phyloP scores from a whole-genome alignment of 164 flowering plant species.

The Tetrastigma voinierianum region DNA sequence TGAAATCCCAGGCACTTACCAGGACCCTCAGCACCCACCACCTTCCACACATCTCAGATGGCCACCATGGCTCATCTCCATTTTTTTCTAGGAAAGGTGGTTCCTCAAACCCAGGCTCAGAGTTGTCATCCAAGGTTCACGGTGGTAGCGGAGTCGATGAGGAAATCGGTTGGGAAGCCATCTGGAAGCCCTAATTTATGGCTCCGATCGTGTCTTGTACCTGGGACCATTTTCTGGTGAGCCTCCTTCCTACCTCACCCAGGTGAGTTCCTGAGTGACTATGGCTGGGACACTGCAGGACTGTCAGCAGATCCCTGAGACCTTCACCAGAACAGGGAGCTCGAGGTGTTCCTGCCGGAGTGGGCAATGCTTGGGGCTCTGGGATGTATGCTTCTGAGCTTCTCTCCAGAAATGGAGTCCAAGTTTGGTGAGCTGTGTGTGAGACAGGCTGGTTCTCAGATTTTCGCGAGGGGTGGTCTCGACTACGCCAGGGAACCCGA shows the following conservation, averaged over 20 bases:
- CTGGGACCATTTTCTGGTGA: slow-evolving; percentile 27
- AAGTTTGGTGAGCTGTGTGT: slow-evolving; percentile 35
- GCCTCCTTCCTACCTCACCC: slow-evolving; percentile 21
- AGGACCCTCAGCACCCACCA: background rate
- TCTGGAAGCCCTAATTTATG: slow-evolving; percentile 24
- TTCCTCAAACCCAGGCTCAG: slow-evolving; percentile 11
- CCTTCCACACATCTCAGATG: slow-evolving; percentile 6
- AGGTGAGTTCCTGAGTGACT: slow-evolving; percentile 28
- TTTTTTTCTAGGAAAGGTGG: slow-evolving; percentile 19
- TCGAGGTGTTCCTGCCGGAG: slow-evolving; percentile 26
- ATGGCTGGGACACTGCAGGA: slow-evolving; percentile 29
- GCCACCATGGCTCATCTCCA: slow-evolving; percentile 22
- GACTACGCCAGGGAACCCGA: slow-evolving; percentile 29
- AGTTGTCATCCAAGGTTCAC: slow-evolving; percentile 4
- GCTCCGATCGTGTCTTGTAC: slow-evolving; percentile 21
- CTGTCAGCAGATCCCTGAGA: slow-evolving; percentile 32
- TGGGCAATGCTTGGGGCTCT: slow-evolving; percentile 31
- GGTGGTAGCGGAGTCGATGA: slow-evolving; percentile 22
- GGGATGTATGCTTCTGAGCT: slow-evolving; percentile 32
- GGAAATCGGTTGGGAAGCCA: slow-evolving; percentile 16
- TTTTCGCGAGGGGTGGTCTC: slow-evolving; percentile 32
- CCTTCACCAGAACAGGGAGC: slow-evolving; percentile 28
- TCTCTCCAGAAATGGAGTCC: slow-evolving; percentile 24
- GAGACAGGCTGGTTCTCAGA: slow-evolving; percentile 27
- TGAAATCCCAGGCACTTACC: background rate